A percentile compares a stretch with the other conserved stretches of the same genome.
These are phyloP conservation scores for Solanum gracilifrons DNA, from an alignment of 257 asterid species.

Conservation along the genomic window DNA sequence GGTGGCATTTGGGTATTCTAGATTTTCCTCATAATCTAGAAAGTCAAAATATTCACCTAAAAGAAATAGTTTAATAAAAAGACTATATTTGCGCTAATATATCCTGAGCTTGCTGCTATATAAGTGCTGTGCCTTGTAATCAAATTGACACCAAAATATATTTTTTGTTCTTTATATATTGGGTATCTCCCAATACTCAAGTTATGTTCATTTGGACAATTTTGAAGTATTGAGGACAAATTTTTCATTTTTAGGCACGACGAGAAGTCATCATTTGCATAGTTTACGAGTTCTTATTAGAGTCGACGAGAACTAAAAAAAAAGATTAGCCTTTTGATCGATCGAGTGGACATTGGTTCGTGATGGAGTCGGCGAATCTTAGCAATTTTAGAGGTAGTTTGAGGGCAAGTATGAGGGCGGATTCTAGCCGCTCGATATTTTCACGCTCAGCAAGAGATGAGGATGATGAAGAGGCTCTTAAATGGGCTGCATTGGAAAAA, in stretches of 20 bases:
- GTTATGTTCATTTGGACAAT: neutral
- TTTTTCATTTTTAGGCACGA: neutral
- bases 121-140: neutral
- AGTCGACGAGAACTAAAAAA: neutral
- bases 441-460: neutral
- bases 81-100: neutral
- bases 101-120: too few species aligned
- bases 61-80: too few species aligned
- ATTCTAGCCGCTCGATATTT: neutral
- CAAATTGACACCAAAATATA: neutral
- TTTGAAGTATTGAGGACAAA: neutral
- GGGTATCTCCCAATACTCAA: neutral
- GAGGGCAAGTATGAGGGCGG: neutral
- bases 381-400: neutral
- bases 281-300: neutral
- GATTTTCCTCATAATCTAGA: neutral
- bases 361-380: neutral
- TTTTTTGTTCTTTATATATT: too few species aligned
- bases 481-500: neutral
- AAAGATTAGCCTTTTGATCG: neutral
- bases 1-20: neutral
- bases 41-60: neutral
- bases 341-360: neutral
- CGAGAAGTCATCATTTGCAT: neutral
- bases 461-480: neutral